A percentile compares a stretch with the other conserved stretches of the same genome.
These are phyloP conservation scores for Lolium rigidum DNA, from an alignment of 176 grass and related monocot species.

Conservation along the genomic window DNA sequence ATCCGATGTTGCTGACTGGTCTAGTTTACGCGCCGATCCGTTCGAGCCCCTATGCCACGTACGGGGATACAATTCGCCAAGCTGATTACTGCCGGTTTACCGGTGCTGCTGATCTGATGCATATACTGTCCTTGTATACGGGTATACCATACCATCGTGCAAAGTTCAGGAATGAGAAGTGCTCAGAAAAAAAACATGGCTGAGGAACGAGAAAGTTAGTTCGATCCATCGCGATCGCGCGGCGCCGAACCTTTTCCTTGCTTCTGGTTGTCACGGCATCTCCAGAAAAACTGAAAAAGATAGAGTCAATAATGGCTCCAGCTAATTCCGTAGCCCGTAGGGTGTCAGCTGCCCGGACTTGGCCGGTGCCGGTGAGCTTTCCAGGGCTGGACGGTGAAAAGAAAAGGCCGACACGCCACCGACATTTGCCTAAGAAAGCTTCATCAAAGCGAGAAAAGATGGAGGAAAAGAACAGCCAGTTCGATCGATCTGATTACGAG, in stretches of 20 bases:
- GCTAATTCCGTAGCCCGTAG: neutral
- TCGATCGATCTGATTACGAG: neutral
- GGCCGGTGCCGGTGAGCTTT: neutral
- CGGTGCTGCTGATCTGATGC: too few relatives aligned
- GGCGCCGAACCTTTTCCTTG: neutral
- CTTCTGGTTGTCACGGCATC: neutral
- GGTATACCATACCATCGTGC: neutral
- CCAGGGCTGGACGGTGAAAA: conserved; percentile 23
- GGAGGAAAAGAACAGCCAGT: neutral
- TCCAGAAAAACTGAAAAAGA: too few relatives aligned
- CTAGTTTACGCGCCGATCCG: neutral
- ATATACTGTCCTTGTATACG: too few relatives aligned
- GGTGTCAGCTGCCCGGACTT: neutral
- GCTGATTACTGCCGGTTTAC: neutral
- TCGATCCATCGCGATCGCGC: neutral
- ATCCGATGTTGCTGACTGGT: conserved; percentile 46
- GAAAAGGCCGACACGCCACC: conserved; percentile 61
- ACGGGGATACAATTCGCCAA: too few relatives aligned
- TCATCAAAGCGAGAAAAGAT: conserved; percentile 36
- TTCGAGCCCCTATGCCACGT: neutral
- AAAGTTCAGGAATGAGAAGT: neutral
- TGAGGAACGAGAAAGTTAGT: neutral
- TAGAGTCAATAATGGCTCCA: conserved; percentile 28
- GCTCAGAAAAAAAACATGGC: too few relatives aligned
- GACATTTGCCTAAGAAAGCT: conserved; percentile 45